Evolutionary conservation across 495 filamentous ascomycete genomes (phyloP).

Genomic region (Neurospora sp.): DNA sequence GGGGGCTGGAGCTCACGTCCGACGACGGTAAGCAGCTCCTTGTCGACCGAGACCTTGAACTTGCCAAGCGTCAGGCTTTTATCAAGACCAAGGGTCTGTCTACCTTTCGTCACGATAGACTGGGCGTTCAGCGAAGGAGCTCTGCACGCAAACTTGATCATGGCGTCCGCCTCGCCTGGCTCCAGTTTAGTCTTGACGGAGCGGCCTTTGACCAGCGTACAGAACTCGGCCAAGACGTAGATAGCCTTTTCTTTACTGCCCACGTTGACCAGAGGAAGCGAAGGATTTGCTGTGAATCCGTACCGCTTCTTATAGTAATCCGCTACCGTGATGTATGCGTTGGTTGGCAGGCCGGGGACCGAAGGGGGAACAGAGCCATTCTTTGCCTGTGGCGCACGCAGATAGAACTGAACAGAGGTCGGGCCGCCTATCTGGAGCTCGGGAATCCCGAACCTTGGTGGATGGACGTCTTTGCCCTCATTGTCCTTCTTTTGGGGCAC

Average conservation of each 20-base stretch:
- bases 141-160: constrained; percentile 64
- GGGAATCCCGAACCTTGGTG: background rate
- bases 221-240: constrained; percentile 60
- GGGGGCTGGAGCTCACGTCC: constrained; percentile 54
- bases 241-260: constrained; percentile 47
- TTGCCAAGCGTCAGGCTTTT: constrained; percentile 22
- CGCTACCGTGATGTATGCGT: constrained; percentile 18
- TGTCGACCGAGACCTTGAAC: constrained; percentile 48
- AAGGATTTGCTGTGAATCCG: constrained; percentile 13
- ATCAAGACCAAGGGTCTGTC: constrained; percentile 27
- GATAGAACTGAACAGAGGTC: constrained; percentile 11
- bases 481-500: background rate
- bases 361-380: background rate
- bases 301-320: constrained; percentile 22
- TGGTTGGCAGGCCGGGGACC: constrained; percentile 2
- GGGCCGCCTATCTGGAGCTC: too few relatives aligned
- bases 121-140: constrained; percentile 53
- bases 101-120: constrained; percentile 51
- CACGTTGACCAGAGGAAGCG: constrained; percentile 59
- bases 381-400: constrained; percentile 3
- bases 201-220: constrained; percentile 58
- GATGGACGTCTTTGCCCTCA: background rate
- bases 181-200: constrained; percentile 44
- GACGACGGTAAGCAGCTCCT: constrained; percentile 51
- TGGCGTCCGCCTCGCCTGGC: constrained; percentile 45